Evolutionary conservation across 2,329 filamentous ascomycete genomes (phyloP).

Genomic region (Colletotrichum simmondsii): DNA sequence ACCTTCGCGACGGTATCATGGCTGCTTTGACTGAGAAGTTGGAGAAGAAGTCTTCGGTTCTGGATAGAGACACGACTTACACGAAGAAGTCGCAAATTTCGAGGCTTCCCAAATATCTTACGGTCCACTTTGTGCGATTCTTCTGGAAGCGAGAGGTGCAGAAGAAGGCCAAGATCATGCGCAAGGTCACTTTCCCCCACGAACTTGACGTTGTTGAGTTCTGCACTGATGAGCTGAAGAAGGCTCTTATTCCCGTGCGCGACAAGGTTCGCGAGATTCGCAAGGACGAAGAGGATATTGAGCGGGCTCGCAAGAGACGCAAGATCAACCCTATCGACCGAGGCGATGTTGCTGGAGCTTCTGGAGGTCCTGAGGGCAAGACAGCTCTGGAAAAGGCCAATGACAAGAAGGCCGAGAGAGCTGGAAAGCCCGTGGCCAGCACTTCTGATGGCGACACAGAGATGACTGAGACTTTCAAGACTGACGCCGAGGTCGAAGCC

Average conservation of each 20-base stretch:
- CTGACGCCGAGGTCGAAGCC: conserved; percentile 90
- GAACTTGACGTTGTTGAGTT: conserved; percentile 95
- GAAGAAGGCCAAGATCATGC: conserved; percentile 99
- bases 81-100: conserved; percentile 93
- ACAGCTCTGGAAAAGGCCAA: conserved; percentile 61
- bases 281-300: conserved; percentile 94
- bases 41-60: conserved; percentile 84
- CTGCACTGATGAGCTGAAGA: conserved; percentile 89
- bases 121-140: conserved; percentile 97
- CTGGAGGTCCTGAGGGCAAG: conserved; percentile 58
- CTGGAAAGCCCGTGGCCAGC: conserved; percentile 41
- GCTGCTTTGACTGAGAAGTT: conserved; percentile 87
- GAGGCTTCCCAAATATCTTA: conserved; percentile 92
- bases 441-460: conserved; percentile 75
- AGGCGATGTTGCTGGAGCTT: conserved; percentile 55
- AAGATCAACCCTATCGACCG: conserved; percentile 70
- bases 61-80: conserved; percentile 84
- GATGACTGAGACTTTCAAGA: conserved; percentile 86
- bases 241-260: conserved; percentile 87
- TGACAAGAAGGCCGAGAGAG: conserved; percentile 50
- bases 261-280: conserved; percentile 95
- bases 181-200: conserved; percentile 95
- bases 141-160: conserved; percentile 96
- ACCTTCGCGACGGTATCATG: conserved; percentile 87
- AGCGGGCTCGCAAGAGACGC: conserved; percentile 90